Conservation (phyloP, 306 rosid genomes). For the Dryas alaskensis region DNA sequence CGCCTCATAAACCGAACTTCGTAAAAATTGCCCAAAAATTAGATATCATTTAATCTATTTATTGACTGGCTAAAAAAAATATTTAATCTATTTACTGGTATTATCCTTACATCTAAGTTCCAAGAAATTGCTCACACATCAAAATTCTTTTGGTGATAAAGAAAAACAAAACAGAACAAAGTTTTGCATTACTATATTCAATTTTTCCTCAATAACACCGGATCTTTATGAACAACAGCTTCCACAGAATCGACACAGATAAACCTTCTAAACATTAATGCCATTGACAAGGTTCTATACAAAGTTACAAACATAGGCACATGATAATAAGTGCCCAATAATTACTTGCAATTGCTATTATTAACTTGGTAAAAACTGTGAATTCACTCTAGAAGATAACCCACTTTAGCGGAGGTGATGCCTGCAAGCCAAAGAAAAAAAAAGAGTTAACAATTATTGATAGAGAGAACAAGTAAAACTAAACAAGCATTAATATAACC, state of each 20-base stretch:
- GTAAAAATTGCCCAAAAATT: no score
- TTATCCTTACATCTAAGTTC: not conserved
- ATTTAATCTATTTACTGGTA: not conserved
- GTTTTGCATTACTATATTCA: not conserved
- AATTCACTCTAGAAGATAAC: not conserved
- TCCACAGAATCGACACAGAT: not conserved
- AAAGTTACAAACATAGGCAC: not conserved
- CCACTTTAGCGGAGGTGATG: constrained; percentile 72
- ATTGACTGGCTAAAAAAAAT: no score
- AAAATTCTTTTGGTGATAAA: not conserved
- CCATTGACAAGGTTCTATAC: not conserved
- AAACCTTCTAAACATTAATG: not conserved
- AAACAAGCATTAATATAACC: not conserved
- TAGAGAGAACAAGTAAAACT: not conserved
- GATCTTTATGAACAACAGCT: not conserved
- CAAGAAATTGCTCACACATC: not conserved
- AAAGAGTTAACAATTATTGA: not conserved
- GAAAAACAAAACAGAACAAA: not conserved
- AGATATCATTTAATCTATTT: no score
- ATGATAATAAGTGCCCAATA: not conserved
- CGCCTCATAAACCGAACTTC: no score
- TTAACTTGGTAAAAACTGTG: not conserved
- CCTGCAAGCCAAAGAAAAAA: constrained; percentile 45
- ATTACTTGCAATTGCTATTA: not conserved
- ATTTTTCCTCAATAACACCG: not conserved